Evolutionary conservation across 2,329 filamentous ascomycete genomes (phyloP), one percentile per base, ranked within the genome.

Genomic region (Fusarium caatingaense): DNA sequence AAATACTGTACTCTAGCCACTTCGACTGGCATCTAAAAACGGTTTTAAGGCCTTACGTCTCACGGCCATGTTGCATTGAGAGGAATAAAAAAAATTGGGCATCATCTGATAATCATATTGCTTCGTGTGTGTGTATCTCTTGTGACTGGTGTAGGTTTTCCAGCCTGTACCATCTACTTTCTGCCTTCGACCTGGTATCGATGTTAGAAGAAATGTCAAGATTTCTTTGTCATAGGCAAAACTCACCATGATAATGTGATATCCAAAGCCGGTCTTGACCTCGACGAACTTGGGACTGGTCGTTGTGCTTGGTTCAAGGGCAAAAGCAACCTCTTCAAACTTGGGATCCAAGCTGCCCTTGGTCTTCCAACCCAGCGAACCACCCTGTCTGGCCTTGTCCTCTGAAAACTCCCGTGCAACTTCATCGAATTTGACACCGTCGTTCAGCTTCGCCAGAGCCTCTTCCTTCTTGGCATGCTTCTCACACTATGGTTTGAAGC

Each of bases 391-490:
- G 7, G 91, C 91, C 81, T 94, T 94, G 78, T 94, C 92, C 79
- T 94, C 92, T 0, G 90, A 92, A 76, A 88, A 92, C 71, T 90
- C 87, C 56, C 87, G 83, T 12, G 92, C 92, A 8, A 94, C 91
- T 49, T 92, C 89, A 72, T 93, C 91, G 75, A 94, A 94, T 73
- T 91, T 92, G 53, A 84, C 84, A 3, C 91, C 91, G 6, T 84
- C 87, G 41, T 85, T 85, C 54, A 94, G 79, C 80, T 93, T 91
- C 60, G 86, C 86, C 18, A 93, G 78, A 1, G 92, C 92, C 76
- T 93, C 90, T 76, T 93, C 91, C 76, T 93, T 94, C 79, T 90
- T 93, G n/a, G 83, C 81, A 76, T 93, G 89, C 76, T 94, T 94
- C 77, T 90, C 90, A 74, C 92, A 94, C 82, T 90, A 49, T 28